Evolutionary conservation across 495 filamentous ascomycete genomes (phyloP).

Genomic region (Penicillium malachiteum): DNA sequence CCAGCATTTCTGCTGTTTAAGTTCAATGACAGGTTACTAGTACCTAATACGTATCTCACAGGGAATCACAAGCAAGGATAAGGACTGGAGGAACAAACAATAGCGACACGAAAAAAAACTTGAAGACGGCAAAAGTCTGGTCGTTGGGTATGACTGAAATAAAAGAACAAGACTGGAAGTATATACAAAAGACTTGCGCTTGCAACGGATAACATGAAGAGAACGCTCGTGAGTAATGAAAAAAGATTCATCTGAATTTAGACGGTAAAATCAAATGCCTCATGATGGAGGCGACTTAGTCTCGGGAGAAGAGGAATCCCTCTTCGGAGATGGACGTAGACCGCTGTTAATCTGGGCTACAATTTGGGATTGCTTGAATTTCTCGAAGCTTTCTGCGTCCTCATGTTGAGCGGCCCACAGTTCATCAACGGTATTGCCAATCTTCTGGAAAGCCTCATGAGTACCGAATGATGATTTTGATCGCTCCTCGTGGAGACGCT

Average conservation of each 20-base stretch:
- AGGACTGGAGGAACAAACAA: not conserved
- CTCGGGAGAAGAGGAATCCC: constrained; percentile 6
- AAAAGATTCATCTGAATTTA: not conserved
- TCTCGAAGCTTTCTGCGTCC: constrained; percentile 61
- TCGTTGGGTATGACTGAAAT: constrained; percentile 2
- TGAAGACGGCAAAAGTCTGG: not conserved
- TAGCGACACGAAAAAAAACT: not conserved
- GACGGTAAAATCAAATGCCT: not conserved
- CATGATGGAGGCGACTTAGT: constrained; percentile 12
- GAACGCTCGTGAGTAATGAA: not conserved
- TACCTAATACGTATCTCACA: too few species aligned
- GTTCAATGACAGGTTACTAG: too few species aligned
- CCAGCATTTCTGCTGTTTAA: too few species aligned
- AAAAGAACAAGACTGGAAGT: not conserved
- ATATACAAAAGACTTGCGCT: constrained; percentile 3
- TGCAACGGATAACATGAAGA: not conserved
- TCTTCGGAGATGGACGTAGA: constrained; percentile 10
- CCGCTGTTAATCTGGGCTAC: constrained; percentile 61
- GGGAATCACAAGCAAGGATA: not conserved
- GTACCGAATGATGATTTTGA: constrained; percentile 54
- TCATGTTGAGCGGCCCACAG: constrained; percentile 50
- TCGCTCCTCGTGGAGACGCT: constrained; percentile 60
- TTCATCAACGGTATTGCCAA: constrained; percentile 55
- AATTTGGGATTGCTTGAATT: constrained; percentile 66
- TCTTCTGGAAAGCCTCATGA: constrained; percentile 57